Evolutionary conservation across 73 alveolate genomes (phyloP), one percentile per base, ranked within the genome.

Genomic region (Paramecium primaurelia): DNA sequence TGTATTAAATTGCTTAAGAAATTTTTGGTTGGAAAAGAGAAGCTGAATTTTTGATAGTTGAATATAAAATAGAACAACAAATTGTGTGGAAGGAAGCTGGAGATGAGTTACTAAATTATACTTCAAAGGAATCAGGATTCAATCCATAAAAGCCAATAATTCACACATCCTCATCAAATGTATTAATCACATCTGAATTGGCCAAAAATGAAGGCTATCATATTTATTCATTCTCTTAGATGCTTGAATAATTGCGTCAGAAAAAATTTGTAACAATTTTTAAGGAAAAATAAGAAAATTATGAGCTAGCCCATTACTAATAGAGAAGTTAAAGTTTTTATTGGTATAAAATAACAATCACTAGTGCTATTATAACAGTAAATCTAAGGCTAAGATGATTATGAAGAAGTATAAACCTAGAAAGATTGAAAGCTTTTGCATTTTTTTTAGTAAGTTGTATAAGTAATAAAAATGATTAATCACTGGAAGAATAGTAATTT

Each of bases 211-310:
- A 80, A 26, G 91, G 91, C 22, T 80, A 80, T 9, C 32, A 80
- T 64, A 30, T 80, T 18, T 80, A 45, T 49, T 25, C 40, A 9
- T 80, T 80, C 28, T 32, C 47, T 26, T 59, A 80, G 14, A 49
- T 20, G 7, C 75, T 80, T 16, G 38, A 47, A 26, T 12, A 80
- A 47, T 47, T 80, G 18, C 20, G 45, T 26, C n/a, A 32, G 51
- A 80, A 20, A 47, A 80, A 77, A 80, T 80, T 36, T 75, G 88
- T 75, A 75, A n/a, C n/a, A n/a, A n/a, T n/a, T n/a, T n/a, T n/a
- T n/a, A n/a, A n/a, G n/a, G n/a, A n/a, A n/a, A n/a, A n/a, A n/a
- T n/a, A n/a, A n/a, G n/a, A n/a, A 80, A 80, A 44, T 80, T 1
- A 80, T 80, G 77, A 80, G 77, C 38, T 6, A 28, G 6, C 49